Evolutionary conservation across 2,329 filamentous ascomycete species (phyloP).

Genomic region (Amauroascus niger): DNA sequence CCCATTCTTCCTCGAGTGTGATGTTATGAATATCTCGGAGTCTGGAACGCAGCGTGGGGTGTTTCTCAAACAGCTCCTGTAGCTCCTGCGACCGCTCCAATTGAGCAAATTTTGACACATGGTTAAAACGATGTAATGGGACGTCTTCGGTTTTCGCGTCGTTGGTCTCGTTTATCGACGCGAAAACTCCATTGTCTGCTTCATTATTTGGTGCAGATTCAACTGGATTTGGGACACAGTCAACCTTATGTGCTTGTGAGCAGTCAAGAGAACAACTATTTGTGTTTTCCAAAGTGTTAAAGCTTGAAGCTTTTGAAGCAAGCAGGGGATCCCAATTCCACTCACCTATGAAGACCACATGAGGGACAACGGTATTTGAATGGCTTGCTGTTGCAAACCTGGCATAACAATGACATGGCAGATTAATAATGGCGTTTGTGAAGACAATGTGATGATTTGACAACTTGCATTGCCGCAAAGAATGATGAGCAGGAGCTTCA

Average conservation of each 20-base stretch:
- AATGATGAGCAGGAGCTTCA: neutral
- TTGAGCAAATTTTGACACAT: slow-evolving; percentile 1
- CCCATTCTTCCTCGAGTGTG: slow-evolving; percentile 35
- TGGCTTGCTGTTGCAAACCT: slow-evolving; percentile 23
- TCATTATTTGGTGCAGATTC: slow-evolving; percentile 11
- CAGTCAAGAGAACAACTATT: slow-evolving; percentile 40
- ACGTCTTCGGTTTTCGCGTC: neutral
- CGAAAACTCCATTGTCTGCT: slow-evolving; percentile 2
- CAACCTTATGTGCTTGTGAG: slow-evolving; percentile 37
- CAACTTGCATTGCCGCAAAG: too few relatives aligned
- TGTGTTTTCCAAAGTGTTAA: neutral
- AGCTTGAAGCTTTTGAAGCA: neutral
- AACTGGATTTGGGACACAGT: slow-evolving; percentile 28
- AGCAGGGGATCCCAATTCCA: neutral
- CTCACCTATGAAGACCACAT: slow-evolving; percentile 24
- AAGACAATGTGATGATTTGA: neutral
- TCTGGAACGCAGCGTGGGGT: slow-evolving; percentile 32
- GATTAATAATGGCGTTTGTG: neutral
- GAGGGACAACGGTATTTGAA: slow-evolving; percentile 27
- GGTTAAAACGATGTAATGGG: neutral
- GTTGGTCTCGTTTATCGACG: neutral
- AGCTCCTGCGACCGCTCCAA: slow-evolving; percentile 27
- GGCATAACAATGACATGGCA: slow-evolving; percentile 18
- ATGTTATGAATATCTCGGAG: slow-evolving; percentile 37
- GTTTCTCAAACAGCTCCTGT: slow-evolving; percentile 30